phyloP scores from a whole-genome alignment of 306 rosid species.

The Carpinus viminea region DNA sequence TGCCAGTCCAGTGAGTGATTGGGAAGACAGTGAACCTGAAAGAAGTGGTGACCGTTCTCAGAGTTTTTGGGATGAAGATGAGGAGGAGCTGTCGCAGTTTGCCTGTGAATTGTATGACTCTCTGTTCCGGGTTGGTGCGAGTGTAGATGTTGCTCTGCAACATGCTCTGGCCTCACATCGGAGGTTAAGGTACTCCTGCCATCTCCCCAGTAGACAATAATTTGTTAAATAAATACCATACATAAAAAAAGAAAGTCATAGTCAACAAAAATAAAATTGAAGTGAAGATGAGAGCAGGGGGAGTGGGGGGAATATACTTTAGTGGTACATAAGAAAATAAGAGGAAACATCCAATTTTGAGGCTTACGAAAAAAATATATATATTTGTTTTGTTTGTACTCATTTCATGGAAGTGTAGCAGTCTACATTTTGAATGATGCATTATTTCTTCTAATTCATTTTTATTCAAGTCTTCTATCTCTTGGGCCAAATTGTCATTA shows the following conservation, averaged over 20 bases:
- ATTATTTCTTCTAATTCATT: not conserved
- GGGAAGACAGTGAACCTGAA: constrained; percentile 91
- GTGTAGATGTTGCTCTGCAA: constrained; percentile 67
- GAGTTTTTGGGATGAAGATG: constrained; percentile 68
- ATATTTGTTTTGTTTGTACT: not conserved
- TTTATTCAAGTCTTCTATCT: not conserved
- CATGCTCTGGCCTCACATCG: constrained; percentile 82
- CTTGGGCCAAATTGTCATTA: not conserved
- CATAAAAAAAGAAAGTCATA: constrained; percentile 9
- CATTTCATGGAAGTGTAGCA: constrained; percentile 9
- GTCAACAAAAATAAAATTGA: constrained; percentile 3
- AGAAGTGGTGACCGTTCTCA: constrained; percentile 43
- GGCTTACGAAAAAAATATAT: constrained; percentile 35
- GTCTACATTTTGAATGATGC: not conserved
- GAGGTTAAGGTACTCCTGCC: constrained; percentile 83
- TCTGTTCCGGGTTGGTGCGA: constrained; percentile 71
- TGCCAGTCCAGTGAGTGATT: constrained; percentile 81
- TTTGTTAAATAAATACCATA: constrained; percentile 28
- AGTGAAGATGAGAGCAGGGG: not conserved
- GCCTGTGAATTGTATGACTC: constrained; percentile 76
- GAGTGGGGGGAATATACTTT: constrained; percentile 12
- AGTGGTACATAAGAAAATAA: constrained; percentile 30
- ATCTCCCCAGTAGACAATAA: constrained; percentile 64
- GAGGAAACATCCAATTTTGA: constrained; percentile 57
- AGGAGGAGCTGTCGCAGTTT: constrained; percentile 84